Base-by-base conservation (phyloP, 2,329 filamentous ascomycete genomes). In the Microdochium trichocladiopsis region DNA sequence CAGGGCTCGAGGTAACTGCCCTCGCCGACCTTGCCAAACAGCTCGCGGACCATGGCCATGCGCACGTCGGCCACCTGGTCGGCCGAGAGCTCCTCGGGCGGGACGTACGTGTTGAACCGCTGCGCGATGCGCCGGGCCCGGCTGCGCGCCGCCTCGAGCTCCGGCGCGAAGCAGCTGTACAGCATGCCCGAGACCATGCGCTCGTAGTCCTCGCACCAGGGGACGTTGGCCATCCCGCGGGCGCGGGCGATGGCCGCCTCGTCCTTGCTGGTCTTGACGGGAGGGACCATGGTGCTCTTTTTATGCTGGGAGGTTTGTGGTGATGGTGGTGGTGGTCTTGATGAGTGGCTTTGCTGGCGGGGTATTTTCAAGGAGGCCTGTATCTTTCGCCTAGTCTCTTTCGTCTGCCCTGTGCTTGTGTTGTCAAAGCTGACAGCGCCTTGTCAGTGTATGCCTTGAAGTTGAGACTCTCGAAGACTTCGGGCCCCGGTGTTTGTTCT, bases 101-200 rank as follows among this genome's bases (percentile, higher is more conserved):
- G 78, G 55, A 81, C 78, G 59, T 77, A 70, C 45, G 66, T 75
- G 67, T 84, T 86, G 72, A 79, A 85, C 57, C 77, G 76, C 64
- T 80, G 74, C 63, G 75, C 76, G 56, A 80, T 72, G 24, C 70
- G 70, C n/a, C 82, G 73, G 16, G 80, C 78, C 48, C 72, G 72
- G 65, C 78, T 78, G 45, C 81, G 76, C 11, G 72, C 75, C 3
- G 69, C 61, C n/a, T 69, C 60, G 25, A 85, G 70, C 49, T 78
- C 71, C 0, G 77, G 75, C 1, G 61, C 71, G 45, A 72, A 66
- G 22, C 72, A 65, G 58, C 81, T 67, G 66, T 84, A 81, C 79
- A 83, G 69, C 70, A 84, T 79, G 25, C 81, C 80, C 0, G 79
- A 84, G 48, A 85, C 79, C 80, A 85, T 84, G 60, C 78, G 80